Evolutionary conservation across 345 rosid genomes (phyloP).

Genomic region (Psidium friedrichsthalianum): DNA sequence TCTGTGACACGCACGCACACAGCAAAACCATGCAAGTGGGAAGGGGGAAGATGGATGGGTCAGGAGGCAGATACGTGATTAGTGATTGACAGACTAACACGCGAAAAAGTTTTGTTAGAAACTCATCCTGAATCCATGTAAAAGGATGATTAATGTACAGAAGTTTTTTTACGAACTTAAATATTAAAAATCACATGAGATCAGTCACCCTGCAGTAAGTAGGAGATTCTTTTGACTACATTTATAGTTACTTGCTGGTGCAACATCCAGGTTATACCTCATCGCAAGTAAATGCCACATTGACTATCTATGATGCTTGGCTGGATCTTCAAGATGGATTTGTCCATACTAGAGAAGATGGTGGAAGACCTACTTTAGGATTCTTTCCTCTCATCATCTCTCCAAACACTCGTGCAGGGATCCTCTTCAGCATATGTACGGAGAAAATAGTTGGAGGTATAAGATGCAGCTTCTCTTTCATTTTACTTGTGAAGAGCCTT

Average conservation of each 20-base stretch:
- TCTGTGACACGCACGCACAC: neutral
- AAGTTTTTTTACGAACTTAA: neutral
- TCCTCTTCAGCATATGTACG: conserved; percentile 59
- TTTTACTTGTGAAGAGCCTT: neutral
- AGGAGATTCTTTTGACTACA: neutral
- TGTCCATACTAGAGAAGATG: conserved; percentile 44
- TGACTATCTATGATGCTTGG: conserved; percentile 81
- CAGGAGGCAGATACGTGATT: neutral
- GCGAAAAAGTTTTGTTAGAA: neutral
- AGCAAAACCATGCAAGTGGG: neutral
- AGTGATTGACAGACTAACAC: neutral
- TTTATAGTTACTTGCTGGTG: neutral
- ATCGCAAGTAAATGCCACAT: conserved; percentile 84
- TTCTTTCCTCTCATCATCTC: conserved; percentile 80
- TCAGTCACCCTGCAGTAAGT: neutral
- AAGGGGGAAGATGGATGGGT: neutral
- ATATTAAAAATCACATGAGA: neutral
- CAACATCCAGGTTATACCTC: conserved; percentile 59
- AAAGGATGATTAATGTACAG: neutral
- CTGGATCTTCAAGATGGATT: conserved; percentile 94
- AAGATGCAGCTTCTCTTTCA: neutral
- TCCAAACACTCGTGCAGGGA: conserved; percentile 69
- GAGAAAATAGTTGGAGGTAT: conserved; percentile 49
- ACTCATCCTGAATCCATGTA: neutral
- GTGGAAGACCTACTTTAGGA: conserved; percentile 73